Evolutionary conservation across 2,329 filamentous ascomycete species (phyloP), one percentile per base, ranked within the genome.

Genomic region (Pseudocercospora crystallina): DNA sequence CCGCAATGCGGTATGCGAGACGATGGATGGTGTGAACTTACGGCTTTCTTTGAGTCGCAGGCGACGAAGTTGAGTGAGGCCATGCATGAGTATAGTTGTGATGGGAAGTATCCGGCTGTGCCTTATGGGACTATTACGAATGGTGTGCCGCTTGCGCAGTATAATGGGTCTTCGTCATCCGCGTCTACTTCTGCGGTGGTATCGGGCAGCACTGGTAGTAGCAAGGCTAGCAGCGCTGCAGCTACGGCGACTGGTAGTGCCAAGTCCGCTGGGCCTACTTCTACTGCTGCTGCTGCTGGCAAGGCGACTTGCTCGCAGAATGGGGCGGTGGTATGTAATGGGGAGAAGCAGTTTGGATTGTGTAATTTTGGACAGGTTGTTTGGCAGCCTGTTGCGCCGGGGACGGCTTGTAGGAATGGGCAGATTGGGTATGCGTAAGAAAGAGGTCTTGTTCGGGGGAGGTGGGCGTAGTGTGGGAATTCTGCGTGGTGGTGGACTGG

Each of bases 11-110:
- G 80, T 1, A 65, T 76, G 9, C 72, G 87, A 4, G 79, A 83
- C 37, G 87, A 90, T 66, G 87, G 87, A 0, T 90, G 87, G 86
- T 90, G 87, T 65, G 86, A 90, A 64, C 67, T 90, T 42, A 76
- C 77, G 2, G 83, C 83, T 0, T 90, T 90, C 61, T 62, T 90
- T 37, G 67, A 79, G 53, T 73, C 83, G 5, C 82, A 86, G 70
- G 75, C 82, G 53, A 72, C 71, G 54, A 83, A 83, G 76, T 42
- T 59, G 15, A 44, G 55, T 14, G 55, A 58, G 41, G 84, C 85
- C 3, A 69, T 80, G 60, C 90, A 80, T 61, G 80, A 87, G 12
- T 78, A 81, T 62, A 79, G 83, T 33, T 91, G 87, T 63, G 83
- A 82, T 65, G 86, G 73, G 2, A 73, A 85, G 2, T 82, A 80